These are phyloP conservation scores for Phytophthora kernoviae DNA, from an alignment of 352 stramenopile genomes.

Conservation along the genomic window DNA sequence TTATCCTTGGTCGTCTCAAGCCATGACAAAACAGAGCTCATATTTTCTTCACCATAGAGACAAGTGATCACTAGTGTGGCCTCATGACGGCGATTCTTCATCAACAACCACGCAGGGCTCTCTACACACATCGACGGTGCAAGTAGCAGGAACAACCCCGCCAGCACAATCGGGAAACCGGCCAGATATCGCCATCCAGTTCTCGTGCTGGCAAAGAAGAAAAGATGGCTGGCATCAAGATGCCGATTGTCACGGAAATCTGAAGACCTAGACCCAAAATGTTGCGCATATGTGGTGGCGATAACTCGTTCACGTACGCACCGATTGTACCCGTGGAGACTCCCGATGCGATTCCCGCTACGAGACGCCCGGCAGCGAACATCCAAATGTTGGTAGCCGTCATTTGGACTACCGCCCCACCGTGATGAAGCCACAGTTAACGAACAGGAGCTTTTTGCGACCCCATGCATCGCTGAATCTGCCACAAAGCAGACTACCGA, in stretches of 20 bases:
- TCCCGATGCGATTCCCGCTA: conserved; percentile 45
- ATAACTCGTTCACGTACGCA: conserved; percentile 46
- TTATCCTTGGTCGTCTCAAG: conserved; percentile 7
- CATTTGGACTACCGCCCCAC: conserved; percentile 36
- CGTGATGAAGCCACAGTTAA: conserved; percentile 42
- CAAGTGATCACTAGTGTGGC: conserved; percentile 25
- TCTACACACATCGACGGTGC: conserved; percentile 49
- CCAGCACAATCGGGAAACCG: conserved; percentile 52
- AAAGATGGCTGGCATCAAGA: conserved; percentile 45
- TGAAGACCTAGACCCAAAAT: conserved; percentile 39
- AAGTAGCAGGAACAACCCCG: conserved; percentile 41
- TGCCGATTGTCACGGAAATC: conserved; percentile 50
- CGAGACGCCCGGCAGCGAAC: conserved; percentile 39
- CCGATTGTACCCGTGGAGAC: conserved; percentile 35
- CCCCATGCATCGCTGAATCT: conserved; percentile 31
- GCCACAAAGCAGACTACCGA: conserved; percentile 48
- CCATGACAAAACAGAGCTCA: conserved; percentile 18
- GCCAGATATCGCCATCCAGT: conserved; percentile 48
- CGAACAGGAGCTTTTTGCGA: conserved; percentile 21
- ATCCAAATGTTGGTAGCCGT: conserved; percentile 29
- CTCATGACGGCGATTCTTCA: conserved; percentile 23
- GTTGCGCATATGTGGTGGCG: conserved; percentile 38
- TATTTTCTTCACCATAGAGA: conserved; percentile 35
- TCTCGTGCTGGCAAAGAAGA: conserved; percentile 61
- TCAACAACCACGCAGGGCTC: conserved; percentile 47